Evolutionary conservation across 768 basidiomycete species (phyloP), one percentile per base, ranked within the genome.

Genomic region (Tricholoma bakamatsutake): DNA sequence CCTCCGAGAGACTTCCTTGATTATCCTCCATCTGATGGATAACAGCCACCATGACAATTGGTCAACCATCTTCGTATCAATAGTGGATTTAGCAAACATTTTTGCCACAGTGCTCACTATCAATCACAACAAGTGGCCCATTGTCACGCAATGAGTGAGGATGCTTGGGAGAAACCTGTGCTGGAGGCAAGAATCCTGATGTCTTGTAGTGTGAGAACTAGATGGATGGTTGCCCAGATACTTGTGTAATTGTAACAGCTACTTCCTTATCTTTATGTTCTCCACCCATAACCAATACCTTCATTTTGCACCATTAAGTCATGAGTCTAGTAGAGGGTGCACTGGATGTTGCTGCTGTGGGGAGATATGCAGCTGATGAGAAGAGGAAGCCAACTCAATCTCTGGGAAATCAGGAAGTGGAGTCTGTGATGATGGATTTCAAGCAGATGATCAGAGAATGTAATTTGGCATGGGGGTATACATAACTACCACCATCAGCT

Each of bases 61-160:
- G n/a, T 24, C n/a, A 17, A 18, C 35, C 49, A 18, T 33, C 49
- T 50, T 50, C n/a, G 21, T 50, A 17, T 50, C 31, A 9, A 50
- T 50, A 31, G 21, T 50, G 49, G 35, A 50, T 50, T 37, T 31
- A 13, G 30, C 11, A 7, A 50, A 50, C 45, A 46, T 46, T 5
- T 46, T 46, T 46, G 45, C 45, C 40, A 46, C n/a, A n/a, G 45
- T 46, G 45, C 33, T 50, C 49, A 50, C 49, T 31, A 7, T 34
- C 49, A 28, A 37, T 50, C 35, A 50, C 31, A 50, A 50, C 31
- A 50, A 50, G 49, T 28, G n/a, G 18, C 49, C 49, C n/a, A 33
- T 50, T 50, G 49, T 50, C 30, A 6, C 15, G 49, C 9, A 6
- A 10, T 18, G 31, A 17, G 18, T 37, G 18, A 37, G 49, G 31